Conservation (phyloP, 116 monocot species). For the Cymodocea nodosa region DNA sequence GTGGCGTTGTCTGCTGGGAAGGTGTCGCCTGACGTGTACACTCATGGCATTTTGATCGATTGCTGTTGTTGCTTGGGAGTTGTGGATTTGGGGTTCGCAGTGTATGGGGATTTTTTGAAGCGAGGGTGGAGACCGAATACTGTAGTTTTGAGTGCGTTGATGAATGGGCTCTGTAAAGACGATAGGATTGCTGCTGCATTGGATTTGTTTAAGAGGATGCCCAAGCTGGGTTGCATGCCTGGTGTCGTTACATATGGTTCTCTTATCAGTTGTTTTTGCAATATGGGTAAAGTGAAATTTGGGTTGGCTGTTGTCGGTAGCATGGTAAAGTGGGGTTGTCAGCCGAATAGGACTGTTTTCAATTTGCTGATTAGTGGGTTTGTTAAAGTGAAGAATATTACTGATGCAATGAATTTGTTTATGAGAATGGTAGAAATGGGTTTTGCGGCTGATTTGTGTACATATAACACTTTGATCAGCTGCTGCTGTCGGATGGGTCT, state of each 20-base stretch:
- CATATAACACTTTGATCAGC: neutral
- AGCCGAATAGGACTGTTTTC: neutral
- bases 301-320: neutral
- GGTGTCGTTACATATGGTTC: constrained; percentile 1
- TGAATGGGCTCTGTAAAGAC: constrained; percentile 5
- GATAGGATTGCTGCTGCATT: neutral
- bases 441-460: neutral
- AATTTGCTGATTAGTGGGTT: neutral
- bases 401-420: neutral
- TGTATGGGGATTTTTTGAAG: constrained; percentile 9
- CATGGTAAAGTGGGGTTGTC: constrained; percentile 3
- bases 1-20: neutral
- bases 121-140: neutral
- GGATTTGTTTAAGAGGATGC: neutral
- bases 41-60: constrained; percentile 1
- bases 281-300: neutral
- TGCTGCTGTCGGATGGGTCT: neutral
- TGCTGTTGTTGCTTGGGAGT: neutral
- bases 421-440: constrained; percentile 3
- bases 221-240: constrained; percentile 2
- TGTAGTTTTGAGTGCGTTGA: neutral
- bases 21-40: neutral
- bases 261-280: neutral
- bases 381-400: neutral
- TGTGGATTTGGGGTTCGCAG: constrained; percentile 9